phyloP scores from a whole-genome alignment of 768 basidiomycete species.

The Clitopilus passeckerianus region DNA sequence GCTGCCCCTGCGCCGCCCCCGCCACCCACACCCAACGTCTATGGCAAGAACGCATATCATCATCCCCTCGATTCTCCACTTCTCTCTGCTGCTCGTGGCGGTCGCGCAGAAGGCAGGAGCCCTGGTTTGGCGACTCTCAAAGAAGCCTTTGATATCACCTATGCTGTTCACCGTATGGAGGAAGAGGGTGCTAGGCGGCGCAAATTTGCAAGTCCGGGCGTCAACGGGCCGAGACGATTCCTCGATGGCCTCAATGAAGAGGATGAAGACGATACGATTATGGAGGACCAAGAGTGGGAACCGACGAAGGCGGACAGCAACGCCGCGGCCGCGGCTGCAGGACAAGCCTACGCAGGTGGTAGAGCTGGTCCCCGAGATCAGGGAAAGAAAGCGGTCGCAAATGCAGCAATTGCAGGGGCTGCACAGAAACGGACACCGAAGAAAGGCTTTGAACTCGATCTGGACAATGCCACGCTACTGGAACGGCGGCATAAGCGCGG shows the following conservation, averaged over 20 bases:
- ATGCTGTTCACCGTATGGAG: slow-evolving; percentile 99
- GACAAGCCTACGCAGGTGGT: slow-evolving; percentile 15
- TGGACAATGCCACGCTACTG: slow-evolving; percentile 83
- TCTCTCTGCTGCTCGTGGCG: slow-evolving; percentile 72
- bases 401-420: not conserved
- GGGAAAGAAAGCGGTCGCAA: slow-evolving; percentile 13
- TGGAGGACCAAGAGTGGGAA: slow-evolving; percentile 46
- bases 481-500: slow-evolving; percentile 57
- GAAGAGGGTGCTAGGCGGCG: slow-evolving; percentile 90
- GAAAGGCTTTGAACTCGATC: slow-evolving; percentile 73
- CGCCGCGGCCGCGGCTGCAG: slow-evolving; percentile 9
- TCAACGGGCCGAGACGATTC: slow-evolving; percentile 74
- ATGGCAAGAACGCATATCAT: slow-evolving; percentile 32
- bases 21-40: slow-evolving; percentile 58
- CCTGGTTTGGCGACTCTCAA: slow-evolving; percentile 92
- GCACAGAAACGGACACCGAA: slow-evolving; percentile 8
- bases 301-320: slow-evolving; percentile 14
- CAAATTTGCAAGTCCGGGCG: slow-evolving; percentile 75
- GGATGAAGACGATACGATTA: slow-evolving; percentile 62
- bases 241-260: slow-evolving; percentile 89
- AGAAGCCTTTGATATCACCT: slow-evolving; percentile 98
- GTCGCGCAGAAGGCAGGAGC: slow-evolving; percentile 75
- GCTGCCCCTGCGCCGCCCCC: slow-evolving; percentile 58
- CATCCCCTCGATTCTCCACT: slow-evolving; percentile 86
- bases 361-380: slow-evolving; percentile 32